These are phyloP conservation scores for Blastocystis sp. DNA, from an alignment of 352 stramenopile genomes.

Conservation along the genomic window DNA sequence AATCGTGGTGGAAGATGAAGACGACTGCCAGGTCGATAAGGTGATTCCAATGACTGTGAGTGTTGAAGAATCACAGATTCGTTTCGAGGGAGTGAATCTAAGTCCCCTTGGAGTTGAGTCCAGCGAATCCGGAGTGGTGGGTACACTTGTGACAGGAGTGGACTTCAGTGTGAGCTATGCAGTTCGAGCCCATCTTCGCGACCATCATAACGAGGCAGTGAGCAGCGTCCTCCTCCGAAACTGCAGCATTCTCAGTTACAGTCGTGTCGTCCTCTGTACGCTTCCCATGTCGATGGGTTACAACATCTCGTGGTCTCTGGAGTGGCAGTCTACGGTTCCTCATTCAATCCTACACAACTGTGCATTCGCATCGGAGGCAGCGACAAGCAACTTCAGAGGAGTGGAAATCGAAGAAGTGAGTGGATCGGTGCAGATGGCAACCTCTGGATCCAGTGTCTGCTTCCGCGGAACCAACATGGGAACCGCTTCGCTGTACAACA, in stretches of 20 bases:
- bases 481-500: background rate
- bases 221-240: background rate
- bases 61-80: background rate
- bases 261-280: background rate
- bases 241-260: background rate
- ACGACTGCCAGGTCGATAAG: background rate
- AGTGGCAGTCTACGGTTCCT: background rate
- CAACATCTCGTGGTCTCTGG: background rate
- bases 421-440: background rate
- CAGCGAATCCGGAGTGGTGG: background rate
- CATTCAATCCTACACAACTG: background rate
- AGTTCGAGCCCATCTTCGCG: background rate
- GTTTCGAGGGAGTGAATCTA: background rate
- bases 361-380: background rate
- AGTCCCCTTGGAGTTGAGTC: background rate
- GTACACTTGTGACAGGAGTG: background rate
- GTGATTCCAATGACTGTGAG: background rate
- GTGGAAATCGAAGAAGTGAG: background rate
- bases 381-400: background rate
- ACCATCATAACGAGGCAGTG: background rate
- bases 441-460: background rate
- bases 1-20: background rate
- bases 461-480: constrained; percentile 6
- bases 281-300: background rate
- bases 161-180: background rate